phyloP scores from a whole-genome alignment of 495 filamentous ascomycete species.

The Aspergillus affinis region DNA sequence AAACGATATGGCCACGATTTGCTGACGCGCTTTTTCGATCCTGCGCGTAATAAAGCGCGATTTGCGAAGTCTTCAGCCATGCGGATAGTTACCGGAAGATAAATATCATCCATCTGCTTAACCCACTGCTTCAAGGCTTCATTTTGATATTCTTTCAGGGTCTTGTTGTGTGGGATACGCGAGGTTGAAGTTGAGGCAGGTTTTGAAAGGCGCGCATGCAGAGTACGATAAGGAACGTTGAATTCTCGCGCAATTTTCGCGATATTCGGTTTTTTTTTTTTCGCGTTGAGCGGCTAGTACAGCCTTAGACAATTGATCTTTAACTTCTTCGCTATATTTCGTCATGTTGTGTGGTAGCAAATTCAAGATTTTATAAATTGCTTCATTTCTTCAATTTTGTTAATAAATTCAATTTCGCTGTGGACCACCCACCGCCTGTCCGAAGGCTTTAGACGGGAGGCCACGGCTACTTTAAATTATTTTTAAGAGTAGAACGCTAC shows the following conservation, averaged over 20 bases:
- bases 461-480: too few species aligned
- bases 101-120: neutral
- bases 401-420: slow-evolving; percentile 1
- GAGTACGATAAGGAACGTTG: neutral
- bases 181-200: neutral
- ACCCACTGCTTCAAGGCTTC: neutral
- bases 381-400: neutral
- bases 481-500: too few species aligned
- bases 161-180: neutral
- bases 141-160: slow-evolving; percentile 1
- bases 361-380: neutral
- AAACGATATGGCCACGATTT: neutral
- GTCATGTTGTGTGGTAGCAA: slow-evolving; percentile 3
- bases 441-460: neutral
- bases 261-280: slow-evolving; percentile 5
- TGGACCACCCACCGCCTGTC: slow-evolving; percentile 8
- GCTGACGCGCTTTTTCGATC: neutral
- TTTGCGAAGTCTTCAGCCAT: neutral
- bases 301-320: neutral
- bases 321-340: neutral
- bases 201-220: neutral
- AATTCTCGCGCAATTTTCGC: slow-evolving; percentile 1
- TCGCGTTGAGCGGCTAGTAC: neutral
- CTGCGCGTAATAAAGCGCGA: neutral
- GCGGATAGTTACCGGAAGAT: neutral